Percentiles rank a stretch among this genome's conserved stretches.
Evolutionary conservation across 2,329 filamentous ascomycete species (phyloP).

Genomic region (Curvularia verruculosa): DNA sequence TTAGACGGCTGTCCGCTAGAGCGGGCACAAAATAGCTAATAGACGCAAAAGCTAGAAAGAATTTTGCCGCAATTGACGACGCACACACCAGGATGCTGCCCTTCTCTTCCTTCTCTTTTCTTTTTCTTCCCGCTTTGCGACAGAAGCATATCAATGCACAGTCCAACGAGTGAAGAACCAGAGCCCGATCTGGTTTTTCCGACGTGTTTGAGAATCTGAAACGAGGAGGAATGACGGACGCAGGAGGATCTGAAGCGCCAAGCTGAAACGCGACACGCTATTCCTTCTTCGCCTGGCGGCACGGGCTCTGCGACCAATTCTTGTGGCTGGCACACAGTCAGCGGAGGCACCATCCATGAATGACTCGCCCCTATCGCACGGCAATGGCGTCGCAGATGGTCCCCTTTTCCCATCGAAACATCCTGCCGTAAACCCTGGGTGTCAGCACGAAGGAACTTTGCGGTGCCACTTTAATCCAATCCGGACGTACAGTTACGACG

Average conservation of each 20-base stretch:
- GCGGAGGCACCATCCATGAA: conserved; percentile 13
- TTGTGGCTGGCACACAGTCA: conserved; percentile 12
- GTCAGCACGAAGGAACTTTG: conserved; percentile 3
- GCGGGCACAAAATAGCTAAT: conserved; percentile 4
- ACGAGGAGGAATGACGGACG: conserved; percentile 15
- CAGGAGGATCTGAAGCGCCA: conserved; percentile 23
- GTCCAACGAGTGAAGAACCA: neutral
- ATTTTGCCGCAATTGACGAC: neutral
- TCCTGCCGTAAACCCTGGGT: conserved; percentile 2
- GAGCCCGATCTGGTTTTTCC: conserved; percentile 10
- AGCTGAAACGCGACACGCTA: conserved; percentile 25
- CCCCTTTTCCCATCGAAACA: conserved; percentile 18
- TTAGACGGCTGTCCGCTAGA: conserved; percentile 6
- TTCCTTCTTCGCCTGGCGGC: conserved; percentile 16
- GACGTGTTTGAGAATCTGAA: conserved; percentile 23
- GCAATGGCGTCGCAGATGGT: conserved; percentile 18
- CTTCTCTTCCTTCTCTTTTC: neutral
- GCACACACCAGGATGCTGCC: neutral
- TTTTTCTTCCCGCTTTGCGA: neutral
- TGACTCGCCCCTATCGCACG: conserved; percentile 20
- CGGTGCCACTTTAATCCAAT: conserved; percentile 6
- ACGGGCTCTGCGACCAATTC: conserved; percentile 16
- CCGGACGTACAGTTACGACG: neutral
- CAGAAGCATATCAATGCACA: neutral
- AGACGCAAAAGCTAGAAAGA: neutral